Evolutionary conservation across 495 filamentous ascomycete species (phyloP).

Genomic region (Penicillium fimorum): DNA sequence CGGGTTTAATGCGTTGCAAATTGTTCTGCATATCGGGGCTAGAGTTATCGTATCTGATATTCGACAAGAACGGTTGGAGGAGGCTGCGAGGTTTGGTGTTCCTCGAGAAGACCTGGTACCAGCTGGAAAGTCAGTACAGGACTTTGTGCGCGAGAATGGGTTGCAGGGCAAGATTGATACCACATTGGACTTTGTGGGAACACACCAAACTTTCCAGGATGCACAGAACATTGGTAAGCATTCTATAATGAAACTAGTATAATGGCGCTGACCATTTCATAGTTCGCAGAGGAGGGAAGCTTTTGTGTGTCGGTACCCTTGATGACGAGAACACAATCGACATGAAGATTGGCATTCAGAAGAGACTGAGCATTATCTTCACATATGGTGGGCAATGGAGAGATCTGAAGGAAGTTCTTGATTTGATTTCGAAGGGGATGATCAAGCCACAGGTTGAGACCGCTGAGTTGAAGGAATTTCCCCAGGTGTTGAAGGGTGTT

Average conservation of each 20-base stretch:
- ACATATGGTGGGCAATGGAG: constrained; percentile 24
- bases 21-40: constrained; percentile 21
- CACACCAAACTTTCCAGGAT: constrained; percentile 22
- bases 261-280: not conserved
- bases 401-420: constrained; percentile 25
- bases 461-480: not conserved
- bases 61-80: constrained; percentile 18
- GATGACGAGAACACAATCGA: constrained; percentile 21
- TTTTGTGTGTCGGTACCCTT: constrained; percentile 22
- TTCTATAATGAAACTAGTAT: not conserved
- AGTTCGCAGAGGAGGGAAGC: constrained; percentile 23
- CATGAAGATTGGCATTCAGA: constrained; percentile 29
- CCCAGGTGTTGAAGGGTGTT: not conserved
- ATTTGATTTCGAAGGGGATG: constrained; percentile 13
- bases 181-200: constrained; percentile 24
- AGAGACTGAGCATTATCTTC: constrained; percentile 27
- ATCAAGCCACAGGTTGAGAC: not conserved
- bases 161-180: constrained; percentile 22
- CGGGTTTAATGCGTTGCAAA: constrained; percentile 25
- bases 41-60: constrained; percentile 23
- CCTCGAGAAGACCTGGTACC: constrained; percentile 19
- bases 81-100: constrained; percentile 13
- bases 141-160: constrained; percentile 13
- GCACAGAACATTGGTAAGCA: constrained; percentile 20
- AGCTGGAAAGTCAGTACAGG: constrained; percentile 14